Evolutionary conservation across 2,329 filamentous ascomycete species (phyloP), one percentile per base, ranked within the genome.

Genomic region (Scopulariopsis brevicaulis): DNA sequence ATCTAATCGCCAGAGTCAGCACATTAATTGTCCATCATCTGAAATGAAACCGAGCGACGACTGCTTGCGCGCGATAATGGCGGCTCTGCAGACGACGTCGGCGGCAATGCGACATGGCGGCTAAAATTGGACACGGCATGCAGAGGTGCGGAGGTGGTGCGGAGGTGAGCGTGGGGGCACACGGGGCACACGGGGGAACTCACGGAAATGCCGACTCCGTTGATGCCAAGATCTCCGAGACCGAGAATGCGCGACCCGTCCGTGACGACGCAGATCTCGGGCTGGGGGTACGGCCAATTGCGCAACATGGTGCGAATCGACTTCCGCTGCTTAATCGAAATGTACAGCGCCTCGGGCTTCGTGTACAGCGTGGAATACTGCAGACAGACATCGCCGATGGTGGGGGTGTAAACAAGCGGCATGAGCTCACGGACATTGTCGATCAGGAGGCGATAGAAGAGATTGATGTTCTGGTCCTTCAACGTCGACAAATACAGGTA

Each of bases 341-440:
- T 89, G 77, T 97, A 99, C 73, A 97, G 82, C 63, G 88, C 91
- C 79, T 97, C 94, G 24, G 94, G 92, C 64, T 92, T 88, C 60
- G 92, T 95, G 78, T 96, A 97, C 65, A 97, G 84, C 66, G 93
- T 90, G 46, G 92, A 96, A 83, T 96, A 99, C 74, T 93, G 87
- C 70, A 96, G 79, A 77, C 94, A 99, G 64, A 96, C 94, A 71
- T 97, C 93, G 67, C 94, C 94, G 66, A 99, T 91, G 67, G 89
- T 92, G 53, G 89, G 89, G 20, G 89, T 94, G 76, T 94, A 94
- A 66, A 94, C 89, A 63, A 93, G 77, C 54, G 89, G 89, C 74
- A 90, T 92, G 64, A 93, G 76, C 66, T 91, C 87, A 74, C 86
- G 78, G 60, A 86, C 75, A 73, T 93, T 85, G 72, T 90, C 83